A percentile compares a stretch with the other conserved stretches of the same genome.
Conservation (phyloP, 1,139 yeast species). For the Maudiozyma humilis region DNA sequence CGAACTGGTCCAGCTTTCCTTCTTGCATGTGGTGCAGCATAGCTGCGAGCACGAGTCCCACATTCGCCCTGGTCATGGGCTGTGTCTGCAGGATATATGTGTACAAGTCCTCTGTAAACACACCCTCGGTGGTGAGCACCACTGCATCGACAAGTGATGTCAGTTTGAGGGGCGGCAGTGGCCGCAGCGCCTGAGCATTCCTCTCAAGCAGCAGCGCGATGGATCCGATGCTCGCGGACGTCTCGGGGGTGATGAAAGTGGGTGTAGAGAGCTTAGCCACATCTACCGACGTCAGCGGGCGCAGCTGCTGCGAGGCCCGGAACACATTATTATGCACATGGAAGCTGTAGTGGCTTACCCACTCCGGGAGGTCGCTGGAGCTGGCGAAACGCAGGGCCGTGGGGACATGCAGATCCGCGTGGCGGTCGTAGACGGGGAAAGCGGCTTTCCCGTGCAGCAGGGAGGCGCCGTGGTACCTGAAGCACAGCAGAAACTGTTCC, state of each 20-base stretch:
- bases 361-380: slow-evolving; percentile 1
- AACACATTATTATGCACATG: background rate
- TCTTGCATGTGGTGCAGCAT: slow-evolving; percentile 8
- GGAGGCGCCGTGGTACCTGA: slow-evolving; percentile 14
- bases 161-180: slow-evolving; percentile 3
- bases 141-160: slow-evolving; percentile 10
- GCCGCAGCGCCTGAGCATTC: background rate
- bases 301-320: background rate
- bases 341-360: slow-evolving; percentile 8
- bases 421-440: slow-evolving; percentile 10
- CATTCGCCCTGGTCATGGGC: background rate
- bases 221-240: slow-evolving; percentile 4
- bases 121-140: slow-evolving; percentile 5
- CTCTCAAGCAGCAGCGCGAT: slow-evolving; percentile 5
- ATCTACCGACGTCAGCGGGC: background rate
- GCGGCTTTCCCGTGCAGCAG: slow-evolving; percentile 15
- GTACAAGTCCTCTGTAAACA: slow-evolving; percentile 9
- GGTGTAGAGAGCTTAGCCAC: background rate
- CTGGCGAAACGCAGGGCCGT: background rate
- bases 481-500: slow-evolving; percentile 20
- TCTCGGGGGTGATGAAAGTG: slow-evolving; percentile 3
- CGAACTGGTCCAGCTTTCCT: slow-evolving; percentile 8
- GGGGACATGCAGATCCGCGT: background rate
- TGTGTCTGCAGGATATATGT: slow-evolving; percentile 7
- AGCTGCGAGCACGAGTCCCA: slow-evolving; percentile 2